phyloP scores from a whole-genome alignment of 2,329 filamentous ascomycete genomes.

The Xylariaceae sp. region DNA sequence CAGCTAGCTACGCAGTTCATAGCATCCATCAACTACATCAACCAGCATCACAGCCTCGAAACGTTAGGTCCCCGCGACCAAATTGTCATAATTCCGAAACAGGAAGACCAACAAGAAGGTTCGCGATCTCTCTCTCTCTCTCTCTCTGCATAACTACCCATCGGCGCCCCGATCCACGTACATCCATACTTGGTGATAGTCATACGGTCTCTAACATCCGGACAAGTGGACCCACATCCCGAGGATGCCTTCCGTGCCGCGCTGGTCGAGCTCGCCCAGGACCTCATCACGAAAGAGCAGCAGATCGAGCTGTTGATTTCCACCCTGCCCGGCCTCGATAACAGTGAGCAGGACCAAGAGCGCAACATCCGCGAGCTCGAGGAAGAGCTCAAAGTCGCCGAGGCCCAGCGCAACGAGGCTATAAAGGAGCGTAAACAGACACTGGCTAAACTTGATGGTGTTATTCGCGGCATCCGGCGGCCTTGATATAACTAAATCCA shows the following conservation, averaged over 20 bases:
- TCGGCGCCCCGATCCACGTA: not conserved
- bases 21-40: conserved; percentile 59
- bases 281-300: conserved; percentile 74
- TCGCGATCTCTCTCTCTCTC: conserved; percentile 4
- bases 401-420: conserved; percentile 57
- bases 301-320: conserved; percentile 76
- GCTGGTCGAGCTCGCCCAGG: conserved; percentile 66
- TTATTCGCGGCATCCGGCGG: conserved; percentile 49
- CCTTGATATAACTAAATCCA: conserved; percentile 38
- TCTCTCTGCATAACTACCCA: not conserved
- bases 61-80: conserved; percentile 53
- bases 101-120: conserved; percentile 50
- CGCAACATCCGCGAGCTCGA: conserved; percentile 59
- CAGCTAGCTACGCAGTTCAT: conserved; percentile 66
- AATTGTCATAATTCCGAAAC: conserved; percentile 50
- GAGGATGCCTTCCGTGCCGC: conserved; percentile 60
- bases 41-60: conserved; percentile 62
- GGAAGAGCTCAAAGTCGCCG: conserved; percentile 57
- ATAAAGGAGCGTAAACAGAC: conserved; percentile 59
- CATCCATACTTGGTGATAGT: not conserved
- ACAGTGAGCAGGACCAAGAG: conserved; percentile 72
- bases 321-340: conserved; percentile 68
- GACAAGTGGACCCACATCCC: conserved; percentile 54
- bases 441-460: conserved; percentile 52
- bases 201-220: not conserved